Percentiles rank a stretch among this genome's conserved stretches.
phyloP scores from a whole-genome alignment of 768 basidiomycete genomes.

The Phaeotremella skinneri region DNA sequence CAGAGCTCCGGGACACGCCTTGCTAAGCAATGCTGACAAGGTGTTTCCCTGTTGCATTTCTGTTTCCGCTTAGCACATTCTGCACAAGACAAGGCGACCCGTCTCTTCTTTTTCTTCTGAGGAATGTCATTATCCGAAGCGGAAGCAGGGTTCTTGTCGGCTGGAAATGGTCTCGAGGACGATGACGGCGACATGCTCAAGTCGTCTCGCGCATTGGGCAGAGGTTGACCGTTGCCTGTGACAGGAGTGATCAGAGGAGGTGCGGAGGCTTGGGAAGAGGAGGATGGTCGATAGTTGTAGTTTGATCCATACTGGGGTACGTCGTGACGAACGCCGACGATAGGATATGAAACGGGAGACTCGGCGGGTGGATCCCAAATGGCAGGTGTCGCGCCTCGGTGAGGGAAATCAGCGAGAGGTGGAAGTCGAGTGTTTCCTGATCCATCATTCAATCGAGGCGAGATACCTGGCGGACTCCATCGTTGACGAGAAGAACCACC shows the following conservation, averaged over 20 bases:
- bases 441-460: conserved; percentile 15
- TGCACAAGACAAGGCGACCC: conserved; percentile 46
- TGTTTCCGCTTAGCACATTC: conserved; percentile 49
- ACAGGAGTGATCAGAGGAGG: conserved; percentile 19
- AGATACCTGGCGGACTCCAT: conserved; percentile 8
- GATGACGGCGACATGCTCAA: no score
- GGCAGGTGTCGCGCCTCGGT: conserved; percentile 5
- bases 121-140: conserved; percentile 7
- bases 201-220: background rate
- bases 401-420: conserved; percentile 23
- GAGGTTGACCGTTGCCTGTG: conserved; percentile 5
- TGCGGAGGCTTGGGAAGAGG: conserved; percentile 3
- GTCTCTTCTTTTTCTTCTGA: conserved; percentile 48
- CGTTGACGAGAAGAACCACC: conserved; percentile 4
- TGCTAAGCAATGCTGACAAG: conserved; percentile 44
- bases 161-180: background rate
- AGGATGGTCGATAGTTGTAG: conserved; percentile 11
- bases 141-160: conserved; percentile 11
- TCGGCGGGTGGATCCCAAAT: conserved; percentile 21
- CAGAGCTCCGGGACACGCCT: conserved; percentile 25
- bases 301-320: conserved; percentile 5
- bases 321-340: conserved; percentile 10
- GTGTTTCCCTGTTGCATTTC: conserved; percentile 44
- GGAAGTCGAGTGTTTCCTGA: conserved; percentile 19
- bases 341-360: conserved; percentile 19